Evolutionary conservation across 768 basidiomycete genomes (phyloP).

Genomic region (Rhodotorula sphaerocarpa): DNA sequence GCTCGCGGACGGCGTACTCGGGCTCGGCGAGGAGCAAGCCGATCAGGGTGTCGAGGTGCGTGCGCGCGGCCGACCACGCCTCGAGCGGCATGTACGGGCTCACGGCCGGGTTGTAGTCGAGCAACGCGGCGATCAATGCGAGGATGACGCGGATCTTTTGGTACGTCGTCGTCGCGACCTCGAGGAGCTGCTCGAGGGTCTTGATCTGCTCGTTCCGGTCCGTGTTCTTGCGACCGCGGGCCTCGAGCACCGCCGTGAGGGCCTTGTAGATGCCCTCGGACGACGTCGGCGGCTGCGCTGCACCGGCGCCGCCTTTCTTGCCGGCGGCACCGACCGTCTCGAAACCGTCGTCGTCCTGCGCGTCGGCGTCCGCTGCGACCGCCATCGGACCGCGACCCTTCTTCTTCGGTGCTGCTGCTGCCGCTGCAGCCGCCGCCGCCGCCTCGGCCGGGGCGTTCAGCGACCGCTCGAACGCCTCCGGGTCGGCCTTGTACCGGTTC

Average conservation of each 20-base stretch:
- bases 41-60: conserved; percentile 80
- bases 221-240: conserved; percentile 97
- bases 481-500: conserved; percentile 71
- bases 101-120: conserved; percentile 88
- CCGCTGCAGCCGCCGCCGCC: conserved; percentile 46
- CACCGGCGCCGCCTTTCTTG: conserved; percentile 71
- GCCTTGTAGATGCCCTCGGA: conserved; percentile 81
- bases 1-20: conserved; percentile 67
- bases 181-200: conserved; percentile 75
- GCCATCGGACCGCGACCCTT: conserved; percentile 47
- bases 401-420: conserved; percentile 45
- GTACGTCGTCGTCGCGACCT: conserved; percentile 71
- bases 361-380: conserved; percentile 44
- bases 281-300: conserved; percentile 46
- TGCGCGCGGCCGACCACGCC: conserved; percentile 76
- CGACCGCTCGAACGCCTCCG: conserved; percentile 64
- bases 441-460: conserved; percentile 48
- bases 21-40: conserved; percentile 63
- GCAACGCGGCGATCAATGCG: conserved; percentile 84
- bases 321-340: conserved; percentile 77
- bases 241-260: conserved; percentile 81
- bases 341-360: conserved; percentile 57
- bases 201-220: conserved; percentile 90
- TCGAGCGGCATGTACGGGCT: conserved; percentile 74
- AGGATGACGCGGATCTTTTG: conserved; percentile 90